Base-by-base conservation (phyloP, 1,139 yeast genomes). In the Candida buenavistaensis region DNA sequence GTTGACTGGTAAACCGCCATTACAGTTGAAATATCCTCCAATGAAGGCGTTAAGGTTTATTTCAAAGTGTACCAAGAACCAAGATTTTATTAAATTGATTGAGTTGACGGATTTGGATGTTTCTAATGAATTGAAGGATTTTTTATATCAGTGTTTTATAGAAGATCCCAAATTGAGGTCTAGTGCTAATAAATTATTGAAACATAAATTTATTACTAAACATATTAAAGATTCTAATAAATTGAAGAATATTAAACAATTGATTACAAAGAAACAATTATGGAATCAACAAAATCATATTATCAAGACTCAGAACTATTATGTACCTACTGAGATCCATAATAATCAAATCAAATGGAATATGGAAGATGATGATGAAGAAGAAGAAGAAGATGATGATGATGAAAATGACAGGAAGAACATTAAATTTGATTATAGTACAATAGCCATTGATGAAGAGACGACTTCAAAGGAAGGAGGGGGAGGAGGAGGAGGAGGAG, bases 1-100 rank as follows among this genome's bases (percentile, higher is more conserved):
- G 43, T 83, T 85, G n/a, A 73, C 70, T 14, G 95, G 95, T 0
- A 84, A 78, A 46, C 96, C 96, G 1, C 96, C 96, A 3, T 57
- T 84, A 17, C 80, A 88, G 15, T 75, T 74, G 30, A 70, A 71
- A 30, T 87, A 79, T 48, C 57, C 73, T 1, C 95, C 96, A 3
- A 84, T 86, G 89, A 82, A 82, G 51, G 96, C 89, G 2, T 59
- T 88, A 19, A 58, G 66, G 34, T 60, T 44, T 65, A 78, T 52
- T 56, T 82, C 72, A 3, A 48, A 55, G 35, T 68, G 73, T 39
- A 44, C 41, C 8, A 45, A 46, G 6, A 57, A 62, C 33, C 50
- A 51, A 4, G 74, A 69, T 41, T 70, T 69, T 37, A 30, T 51
- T 6, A 50, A 52, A 2, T 44, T 70, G 20, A 60, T 68, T 25